Conservation (phyloP, 495 filamentous ascomycete genomes). For the Hypoxylon lenormandii region DNA sequence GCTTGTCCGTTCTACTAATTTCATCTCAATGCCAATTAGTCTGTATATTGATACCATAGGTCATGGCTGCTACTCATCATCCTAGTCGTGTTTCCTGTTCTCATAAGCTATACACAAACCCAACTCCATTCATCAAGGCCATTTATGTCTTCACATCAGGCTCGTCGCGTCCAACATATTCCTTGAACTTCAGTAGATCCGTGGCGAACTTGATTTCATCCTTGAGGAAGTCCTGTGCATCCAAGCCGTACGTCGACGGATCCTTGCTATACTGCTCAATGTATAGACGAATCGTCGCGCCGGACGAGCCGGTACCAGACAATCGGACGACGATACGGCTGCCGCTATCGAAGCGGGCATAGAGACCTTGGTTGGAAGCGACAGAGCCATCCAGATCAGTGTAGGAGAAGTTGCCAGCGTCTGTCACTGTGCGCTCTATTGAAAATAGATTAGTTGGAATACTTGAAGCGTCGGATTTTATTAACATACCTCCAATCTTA, state of each 20-base stretch:
- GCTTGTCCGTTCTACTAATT: background rate
- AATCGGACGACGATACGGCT: conserved; percentile 92
- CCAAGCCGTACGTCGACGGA: conserved; percentile 74
- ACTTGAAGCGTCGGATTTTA: background rate
- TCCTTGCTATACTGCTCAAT: conserved; percentile 90
- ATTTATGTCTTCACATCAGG: conserved; percentile 92
- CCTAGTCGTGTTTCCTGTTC: background rate
- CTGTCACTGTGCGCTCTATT: conserved; percentile 77
- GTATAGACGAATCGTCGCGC: conserved; percentile 95
- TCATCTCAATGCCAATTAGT: background rate
- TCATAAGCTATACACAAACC: background rate
- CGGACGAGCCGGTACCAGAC: conserved; percentile 92
- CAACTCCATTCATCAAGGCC: background rate
- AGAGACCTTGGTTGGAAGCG: conserved; percentile 94
- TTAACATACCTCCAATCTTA: conserved; percentile 72
- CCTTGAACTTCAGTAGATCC: conserved; percentile 86
- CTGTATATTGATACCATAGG: background rate
- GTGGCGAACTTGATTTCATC: conserved; percentile 86
- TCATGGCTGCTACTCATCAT: background rate
- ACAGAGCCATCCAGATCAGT: conserved; percentile 96
- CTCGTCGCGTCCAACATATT: conserved; percentile 87
- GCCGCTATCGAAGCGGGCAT: conserved; percentile 92
- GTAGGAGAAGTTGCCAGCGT: conserved; percentile 96
- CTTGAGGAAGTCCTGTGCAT: conserved; percentile 93
- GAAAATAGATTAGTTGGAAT: conserved; percentile 12